These are phyloP conservation scores for Vanderwaltozyma yarrowii DNA, from an alignment of 805 yeast genomes.

Conservation along the genomic window DNA sequence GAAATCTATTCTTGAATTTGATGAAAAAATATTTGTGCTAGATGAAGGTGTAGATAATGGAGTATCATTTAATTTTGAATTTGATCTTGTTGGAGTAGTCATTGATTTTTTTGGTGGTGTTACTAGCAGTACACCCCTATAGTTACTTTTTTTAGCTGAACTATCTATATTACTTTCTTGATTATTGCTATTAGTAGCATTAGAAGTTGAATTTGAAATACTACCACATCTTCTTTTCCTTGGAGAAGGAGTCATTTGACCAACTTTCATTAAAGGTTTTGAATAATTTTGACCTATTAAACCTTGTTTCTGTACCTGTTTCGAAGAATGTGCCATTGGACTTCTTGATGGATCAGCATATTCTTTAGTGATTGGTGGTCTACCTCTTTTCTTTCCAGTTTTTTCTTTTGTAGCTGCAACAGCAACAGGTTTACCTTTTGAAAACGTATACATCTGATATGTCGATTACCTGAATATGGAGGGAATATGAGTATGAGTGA, in stretches of 20 bases:
- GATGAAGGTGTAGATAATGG: conserved; percentile 6
- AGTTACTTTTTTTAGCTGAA: conserved; percentile 16
- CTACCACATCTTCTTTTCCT: conserved; percentile 9
- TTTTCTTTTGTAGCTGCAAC: conserved; percentile 6
- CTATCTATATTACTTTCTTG: conserved; percentile 1
- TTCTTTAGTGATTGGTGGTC: conserved; percentile 28
- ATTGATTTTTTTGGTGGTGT: conserved; percentile 15
- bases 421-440: too few relatives aligned
- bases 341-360: conserved; percentile 27
- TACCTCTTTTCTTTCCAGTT: conserved; percentile 23
- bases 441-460: conserved; percentile 45
- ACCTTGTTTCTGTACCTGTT: conserved; percentile 25
- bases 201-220: not conserved
- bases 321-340: conserved; percentile 30
- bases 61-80: not conserved
- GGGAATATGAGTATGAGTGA: too few relatives aligned
- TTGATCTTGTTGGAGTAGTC: not conserved
- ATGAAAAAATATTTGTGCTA: conserved; percentile 7
- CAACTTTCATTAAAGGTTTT: conserved; percentile 28
- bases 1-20: conserved; percentile 3
- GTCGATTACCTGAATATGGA: conserved; percentile 83
- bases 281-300: conserved; percentile 19
- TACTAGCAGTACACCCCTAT: conserved; percentile 21
- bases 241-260: conserved; percentile 20
- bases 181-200: not conserved